Evolutionary conservation across 2,329 filamentous ascomycete species (phyloP), one percentile per base, ranked within the genome.

Genomic region (Aspergillus ustus): DNA sequence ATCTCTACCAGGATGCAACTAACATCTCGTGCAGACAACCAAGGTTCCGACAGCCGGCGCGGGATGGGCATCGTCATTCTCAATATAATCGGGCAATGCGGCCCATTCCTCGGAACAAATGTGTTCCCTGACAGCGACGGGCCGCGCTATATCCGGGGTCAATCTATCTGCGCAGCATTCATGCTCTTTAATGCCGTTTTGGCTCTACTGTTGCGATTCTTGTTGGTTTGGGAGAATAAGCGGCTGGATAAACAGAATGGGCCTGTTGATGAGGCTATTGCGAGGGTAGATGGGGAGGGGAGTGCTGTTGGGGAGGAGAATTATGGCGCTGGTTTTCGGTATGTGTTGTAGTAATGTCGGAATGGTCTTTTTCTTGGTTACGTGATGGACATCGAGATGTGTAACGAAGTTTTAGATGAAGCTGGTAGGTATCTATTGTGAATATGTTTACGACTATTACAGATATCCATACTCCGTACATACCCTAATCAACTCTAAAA

Each of bases 41-140:
- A 91, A 73, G 88, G 88, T 15, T 86, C 81, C 43, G 88, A 90
- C 69, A 89, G 87, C 2, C 87, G 89, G 52, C 83, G 89, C 2
- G 89, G 89, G 4, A 84, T 85, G 2, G 84, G 84, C 4, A 88
- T 91, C 55, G 85, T 88, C 8, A 82, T 91, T n/a, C 77, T 88
- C 52, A 90, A 90, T 69, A 76, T 89, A 66, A 79, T 91, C 46
- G 89, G 89, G 0, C 90, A 89, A 71, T 84, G 84, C 63, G 86
- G 87, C 0, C 86, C 87, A 2, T 75, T 89, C 15, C 72, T 90
- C 6, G 88, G 88, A 4, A 90, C 87, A 2, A 83, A 87, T 51
- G 68, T 90, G 8, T 91, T 89, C 66, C 88, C 87, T 0, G 69
- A 73, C 15, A 70, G 61, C 7, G 80, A 85, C 49, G 75, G 72